Conservation (phyloP, 495 filamentous ascomycete genomes). For the Endocarpon pusillum region DNA sequence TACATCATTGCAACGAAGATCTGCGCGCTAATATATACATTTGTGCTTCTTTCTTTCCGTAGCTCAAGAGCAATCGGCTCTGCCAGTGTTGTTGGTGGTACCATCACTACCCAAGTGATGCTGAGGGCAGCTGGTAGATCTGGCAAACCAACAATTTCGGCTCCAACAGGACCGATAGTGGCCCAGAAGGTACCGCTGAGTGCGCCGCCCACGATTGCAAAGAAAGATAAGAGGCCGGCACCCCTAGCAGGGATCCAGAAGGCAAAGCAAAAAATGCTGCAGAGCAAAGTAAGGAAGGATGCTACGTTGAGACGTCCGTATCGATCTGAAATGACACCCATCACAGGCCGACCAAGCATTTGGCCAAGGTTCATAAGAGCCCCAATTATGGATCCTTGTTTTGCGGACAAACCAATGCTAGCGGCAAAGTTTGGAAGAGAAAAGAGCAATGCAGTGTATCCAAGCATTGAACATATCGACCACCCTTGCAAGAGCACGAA, state of each 20-base stretch:
- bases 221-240: slow-evolving; percentile 44
- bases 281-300: slow-evolving; percentile 35
- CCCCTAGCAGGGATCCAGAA: slow-evolving; percentile 49
- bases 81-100: slow-evolving; percentile 39
- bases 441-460: slow-evolving; percentile 33
- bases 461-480: slow-evolving; percentile 31
- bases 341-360: slow-evolving; percentile 44
- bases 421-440: slow-evolving; percentile 21
- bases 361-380: slow-evolving; percentile 53
- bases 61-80: slow-evolving; percentile 54
- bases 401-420: slow-evolving; percentile 38
- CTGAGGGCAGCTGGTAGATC: slow-evolving; percentile 41
- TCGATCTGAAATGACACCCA: slow-evolving; percentile 49
- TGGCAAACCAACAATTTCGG: slow-evolving; percentile 40
- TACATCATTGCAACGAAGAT: slow-evolving; percentile 45
- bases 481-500: slow-evolving; percentile 28
- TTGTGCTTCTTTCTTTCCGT: slow-evolving; percentile 18
- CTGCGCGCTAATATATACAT: slow-evolving; percentile 39
- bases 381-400: slow-evolving; percentile 43
- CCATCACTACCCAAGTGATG: slow-evolving; percentile 46
- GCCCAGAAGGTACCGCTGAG: slow-evolving; percentile 27
- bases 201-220: slow-evolving; percentile 41
- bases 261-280: slow-evolving; percentile 40
- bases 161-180: slow-evolving; percentile 16
- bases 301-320: slow-evolving; percentile 49